Base-by-base conservation (phyloP, 2,329 filamentous ascomycete species). In the Pyrenophora seminiperda region DNA sequence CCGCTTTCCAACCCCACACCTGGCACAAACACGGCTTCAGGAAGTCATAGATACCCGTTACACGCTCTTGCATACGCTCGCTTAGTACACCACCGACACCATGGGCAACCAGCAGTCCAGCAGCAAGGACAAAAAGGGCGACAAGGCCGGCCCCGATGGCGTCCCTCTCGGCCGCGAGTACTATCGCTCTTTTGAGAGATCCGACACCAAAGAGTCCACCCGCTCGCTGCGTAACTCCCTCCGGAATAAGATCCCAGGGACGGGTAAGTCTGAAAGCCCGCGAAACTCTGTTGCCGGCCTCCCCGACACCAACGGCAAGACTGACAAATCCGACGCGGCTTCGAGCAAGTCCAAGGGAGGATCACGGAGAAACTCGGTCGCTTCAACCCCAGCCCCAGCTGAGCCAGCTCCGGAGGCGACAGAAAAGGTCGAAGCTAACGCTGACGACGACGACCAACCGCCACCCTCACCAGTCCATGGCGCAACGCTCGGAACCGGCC, bases 401-500 rank as follows among this genome's bases (percentile, higher is more conserved):
- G 50, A 80, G 78, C 10, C 77, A 18, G 52, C 52, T 2, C 55
- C 62, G 19, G 68, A 71, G 22, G 45, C 58, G 10, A 47, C 61
- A 67, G 71, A 53, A 61, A 78, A 53, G 68, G 61, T 57, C 17
- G 69, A 66, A 34, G 63, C 60, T 41, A 55, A 58, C 14, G 54
- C 59, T 31, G 73, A 76, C 15, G 64, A 61, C 17, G 64, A 61
- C 39, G 60, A 65, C 18, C 75, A 77, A 58, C 77, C 76, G 11
- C 93, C 92, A 3, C 92, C 91, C n/a, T 96, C 91, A 1, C 92
- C 92, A 3, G 87, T 93, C 15, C 87, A 93, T 65, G 90, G 89
- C 18, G 82, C 85, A 33, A 88, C 88, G 10, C 77, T 91, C 56
- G 87, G 85, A 63, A 78, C 83, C 45, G 89, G 89, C 4, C 86